Evolutionary conservation across 2,329 filamentous ascomycete genomes (phyloP).

Genomic region (Geoglossum cookeanum): DNA sequence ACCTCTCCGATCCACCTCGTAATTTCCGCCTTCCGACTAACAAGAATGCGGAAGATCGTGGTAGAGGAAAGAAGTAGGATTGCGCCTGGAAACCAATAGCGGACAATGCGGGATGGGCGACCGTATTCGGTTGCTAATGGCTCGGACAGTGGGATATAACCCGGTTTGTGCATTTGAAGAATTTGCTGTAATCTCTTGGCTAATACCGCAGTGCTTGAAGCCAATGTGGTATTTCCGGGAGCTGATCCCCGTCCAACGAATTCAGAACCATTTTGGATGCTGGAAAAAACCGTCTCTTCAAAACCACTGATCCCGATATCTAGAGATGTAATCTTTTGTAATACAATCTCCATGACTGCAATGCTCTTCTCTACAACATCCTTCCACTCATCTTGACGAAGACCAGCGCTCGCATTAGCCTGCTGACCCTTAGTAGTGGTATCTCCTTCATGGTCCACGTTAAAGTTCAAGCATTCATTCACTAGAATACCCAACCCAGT

Average conservation of each 20-base stretch:
- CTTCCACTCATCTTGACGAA: slow-evolving; percentile 39
- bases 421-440: slow-evolving; percentile 28
- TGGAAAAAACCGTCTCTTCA: slow-evolving; percentile 34
- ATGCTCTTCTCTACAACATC: slow-evolving; percentile 63
- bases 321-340: slow-evolving; percentile 48
- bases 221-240: slow-evolving; percentile 16
- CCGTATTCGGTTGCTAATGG: slow-evolving; percentile 45
- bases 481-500: slow-evolving; percentile 75
- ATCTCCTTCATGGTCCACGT: slow-evolving; percentile 37
- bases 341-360: slow-evolving; percentile 67
- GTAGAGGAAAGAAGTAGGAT: slow-evolving; percentile 62
- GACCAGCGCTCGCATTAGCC: background rate
- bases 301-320: slow-evolving; percentile 35
- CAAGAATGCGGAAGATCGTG: slow-evolving; percentile 62
- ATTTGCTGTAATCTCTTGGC: slow-evolving; percentile 49
- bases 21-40: slow-evolving; percentile 58
- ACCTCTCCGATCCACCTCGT: slow-evolving; percentile 61
- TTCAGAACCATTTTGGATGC: slow-evolving; percentile 39
- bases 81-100: slow-evolving; percentile 74
- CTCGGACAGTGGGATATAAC: slow-evolving; percentile 40
- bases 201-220: slow-evolving; percentile 30
- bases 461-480: slow-evolving; percentile 61
- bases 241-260: slow-evolving; percentile 29
- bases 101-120: slow-evolving; percentile 51
- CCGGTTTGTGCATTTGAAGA: slow-evolving; percentile 47